A percentile compares a stretch with the other conserved stretches of the same genome.
These are phyloP conservation scores for Malassezia restricta DNA, from an alignment of 1,284 basidiomycete genomes.

Conservation along the genomic window DNA sequence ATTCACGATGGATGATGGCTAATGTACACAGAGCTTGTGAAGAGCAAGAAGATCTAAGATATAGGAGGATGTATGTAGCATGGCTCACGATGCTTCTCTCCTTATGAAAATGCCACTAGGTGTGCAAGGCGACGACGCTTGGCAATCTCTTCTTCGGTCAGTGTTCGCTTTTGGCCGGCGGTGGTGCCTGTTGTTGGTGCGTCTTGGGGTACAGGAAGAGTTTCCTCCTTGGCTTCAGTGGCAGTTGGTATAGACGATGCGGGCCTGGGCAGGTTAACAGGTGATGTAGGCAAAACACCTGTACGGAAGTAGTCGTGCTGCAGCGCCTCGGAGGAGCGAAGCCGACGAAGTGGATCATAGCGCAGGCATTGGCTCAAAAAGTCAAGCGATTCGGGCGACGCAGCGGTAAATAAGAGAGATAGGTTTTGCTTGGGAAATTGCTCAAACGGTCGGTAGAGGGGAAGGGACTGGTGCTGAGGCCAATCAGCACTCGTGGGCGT, in stretches of 20 bases:
- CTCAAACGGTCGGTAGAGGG: slow-evolving; percentile 29
- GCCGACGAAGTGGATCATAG: slow-evolving; percentile 74
- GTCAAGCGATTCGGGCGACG: slow-evolving; percentile 73
- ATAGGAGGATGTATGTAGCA: background rate
- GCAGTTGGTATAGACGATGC: slow-evolving; percentile 13
- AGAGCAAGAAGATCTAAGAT: slow-evolving; percentile 44
- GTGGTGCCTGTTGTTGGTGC: slow-evolving; percentile 6
- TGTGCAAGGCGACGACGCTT: slow-evolving; percentile 30
- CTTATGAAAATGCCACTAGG: slow-evolving; percentile 12
- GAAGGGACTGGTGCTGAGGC: slow-evolving; percentile 64
- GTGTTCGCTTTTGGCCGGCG: slow-evolving; percentile 14
- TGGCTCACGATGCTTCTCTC: background rate
- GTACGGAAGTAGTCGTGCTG: slow-evolving; percentile 37
- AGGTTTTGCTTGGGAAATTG: slow-evolving; percentile 65
- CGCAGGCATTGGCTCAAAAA: slow-evolving; percentile 65
- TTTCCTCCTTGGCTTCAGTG: background rate
- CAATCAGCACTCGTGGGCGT: slow-evolving; percentile 92
- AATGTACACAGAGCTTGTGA: slow-evolving; percentile 27
- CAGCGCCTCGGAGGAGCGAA: slow-evolving; percentile 53
- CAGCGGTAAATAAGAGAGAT: slow-evolving; percentile 76
- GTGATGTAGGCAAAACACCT: slow-evolving; percentile 29
- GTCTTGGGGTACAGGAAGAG: slow-evolving; percentile 5
- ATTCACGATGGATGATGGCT: background rate
- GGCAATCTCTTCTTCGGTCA: slow-evolving; percentile 28
- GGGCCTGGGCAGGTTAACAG: slow-evolving; percentile 30